Percentiles rank a stretch among this genome's conserved stretches.
These are phyloP conservation scores for Ogataea degrootiae DNA, from an alignment of 805 yeast species.

Conservation along the genomic window DNA sequence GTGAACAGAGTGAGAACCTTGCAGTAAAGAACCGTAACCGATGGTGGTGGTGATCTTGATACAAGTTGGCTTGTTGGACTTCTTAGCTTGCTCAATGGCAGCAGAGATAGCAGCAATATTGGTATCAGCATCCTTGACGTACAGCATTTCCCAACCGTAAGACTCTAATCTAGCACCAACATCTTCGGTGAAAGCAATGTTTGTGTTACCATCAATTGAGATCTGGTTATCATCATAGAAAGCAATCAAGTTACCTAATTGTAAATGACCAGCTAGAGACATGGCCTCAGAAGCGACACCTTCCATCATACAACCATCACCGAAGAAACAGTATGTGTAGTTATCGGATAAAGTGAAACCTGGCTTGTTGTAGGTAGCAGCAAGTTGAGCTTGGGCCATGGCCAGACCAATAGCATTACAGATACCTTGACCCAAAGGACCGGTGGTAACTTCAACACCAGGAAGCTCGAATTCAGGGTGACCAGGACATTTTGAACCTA, in stretches of 20 bases:
- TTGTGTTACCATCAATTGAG: constrained; percentile 92
- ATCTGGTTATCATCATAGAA: constrained; percentile 96
- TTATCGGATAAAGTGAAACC: constrained; percentile 66
- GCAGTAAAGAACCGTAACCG: constrained; percentile 84
- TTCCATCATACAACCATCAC: constrained; percentile 98
- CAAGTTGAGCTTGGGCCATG: constrained; percentile 86
- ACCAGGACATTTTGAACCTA: constrained; percentile 91
- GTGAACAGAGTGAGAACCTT: constrained; percentile 90
- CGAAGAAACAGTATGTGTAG: constrained; percentile 75
- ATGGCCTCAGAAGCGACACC: constrained; percentile 94
- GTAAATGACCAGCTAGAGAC: constrained; percentile 93
- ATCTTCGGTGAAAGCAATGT: constrained; percentile 89
- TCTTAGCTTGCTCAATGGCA: constrained; percentile 81
- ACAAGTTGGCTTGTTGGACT: constrained; percentile 81
- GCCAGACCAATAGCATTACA: constrained; percentile 96
- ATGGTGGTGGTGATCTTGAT: constrained; percentile 87
- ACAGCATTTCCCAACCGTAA: constrained; percentile 88
- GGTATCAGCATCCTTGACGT: constrained; percentile 75
- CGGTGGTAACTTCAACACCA: constrained; percentile 96
- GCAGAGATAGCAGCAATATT: constrained; percentile 63
- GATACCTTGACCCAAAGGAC: constrained; percentile 98
- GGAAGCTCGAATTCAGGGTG: constrained; percentile 93
- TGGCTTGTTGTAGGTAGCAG: constrained; percentile 92
- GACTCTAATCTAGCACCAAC: constrained; percentile 80
- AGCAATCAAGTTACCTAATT: constrained; percentile 88